These are phyloP conservation scores for Trichoderma erinaceum DNA, from an alignment of 495 filamentous ascomycete species.

Conservation along the genomic window DNA sequence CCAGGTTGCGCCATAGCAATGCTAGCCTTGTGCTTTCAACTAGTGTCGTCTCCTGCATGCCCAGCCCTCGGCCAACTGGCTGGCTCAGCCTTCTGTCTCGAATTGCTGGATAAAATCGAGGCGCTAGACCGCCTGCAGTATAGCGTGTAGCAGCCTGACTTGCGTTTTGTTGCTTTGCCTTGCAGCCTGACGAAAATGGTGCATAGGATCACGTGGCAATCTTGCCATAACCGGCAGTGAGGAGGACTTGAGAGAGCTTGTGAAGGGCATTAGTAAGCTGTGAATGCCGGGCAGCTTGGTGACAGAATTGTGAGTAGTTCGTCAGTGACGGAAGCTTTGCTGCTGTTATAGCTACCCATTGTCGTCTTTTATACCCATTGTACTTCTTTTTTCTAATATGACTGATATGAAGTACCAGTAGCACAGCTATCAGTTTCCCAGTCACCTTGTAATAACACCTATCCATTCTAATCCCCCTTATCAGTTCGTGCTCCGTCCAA, in stretches of 20 bases:
- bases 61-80: neutral
- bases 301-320: too few relatives aligned
- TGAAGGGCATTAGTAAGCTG: too few relatives aligned
- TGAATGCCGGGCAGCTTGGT: too few relatives aligned
- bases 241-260: neutral
- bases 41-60: neutral
- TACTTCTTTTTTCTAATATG: too few relatives aligned
- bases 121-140: neutral
- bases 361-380: too few relatives aligned
- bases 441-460: too few relatives aligned
- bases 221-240: neutral
- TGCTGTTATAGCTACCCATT: too few relatives aligned
- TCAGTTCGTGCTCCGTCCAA: neutral
- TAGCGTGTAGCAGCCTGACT: neutral
- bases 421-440: too few relatives aligned
- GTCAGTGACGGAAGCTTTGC: too few relatives aligned
- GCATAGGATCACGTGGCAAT: neutral
- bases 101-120: neutral
- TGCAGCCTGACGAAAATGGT: neutral
- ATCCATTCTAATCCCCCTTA: neutral
- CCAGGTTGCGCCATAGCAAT: slow-evolving; percentile 1
- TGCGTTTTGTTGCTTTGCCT: neutral
- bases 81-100: slow-evolving; percentile 7
- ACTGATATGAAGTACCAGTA: too few relatives aligned
- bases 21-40: slow-evolving; percentile 10